Conservation (phyloP, 306 rosid species). For the Vigna unguiculata region DNA sequence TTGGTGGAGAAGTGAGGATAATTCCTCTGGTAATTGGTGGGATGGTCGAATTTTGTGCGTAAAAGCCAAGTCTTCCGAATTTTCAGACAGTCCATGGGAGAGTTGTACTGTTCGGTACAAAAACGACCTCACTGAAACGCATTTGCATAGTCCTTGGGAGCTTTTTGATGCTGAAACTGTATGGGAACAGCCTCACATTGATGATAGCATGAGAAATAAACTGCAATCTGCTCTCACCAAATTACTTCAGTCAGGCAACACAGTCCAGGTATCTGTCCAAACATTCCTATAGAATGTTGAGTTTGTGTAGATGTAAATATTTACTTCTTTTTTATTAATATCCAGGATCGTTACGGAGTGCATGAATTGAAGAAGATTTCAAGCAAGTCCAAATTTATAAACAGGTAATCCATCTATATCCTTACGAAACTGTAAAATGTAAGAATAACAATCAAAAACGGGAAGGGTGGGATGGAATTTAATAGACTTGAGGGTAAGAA, state of each 20-base stretch:
- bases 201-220: slow-evolving; percentile 60
- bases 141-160: slow-evolving; percentile 98
- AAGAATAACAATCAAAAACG: slow-evolving; percentile 13
- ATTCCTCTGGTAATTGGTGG: slow-evolving; percentile 93
- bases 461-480: no score
- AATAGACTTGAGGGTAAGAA: no score
- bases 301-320: slow-evolving; percentile 22
- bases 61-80: slow-evolving; percentile 73
- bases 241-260: slow-evolving; percentile 62
- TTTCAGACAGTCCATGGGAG: slow-evolving; percentile 98
- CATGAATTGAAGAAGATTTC: slow-evolving; percentile 70
- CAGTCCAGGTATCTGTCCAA: slow-evolving; percentile 65
- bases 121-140: slow-evolving; percentile 70
- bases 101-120: slow-evolving; percentile 76
- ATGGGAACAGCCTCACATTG: slow-evolving; percentile 84
- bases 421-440: background rate
- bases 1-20: slow-evolving; percentile 95
- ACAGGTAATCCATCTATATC: slow-evolving; percentile 64
- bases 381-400: slow-evolving; percentile 62
- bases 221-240: slow-evolving; percentile 63
- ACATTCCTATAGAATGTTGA: slow-evolving; percentile 13
- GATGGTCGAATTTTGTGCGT: slow-evolving; percentile 73
- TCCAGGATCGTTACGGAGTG: slow-evolving; percentile 85
- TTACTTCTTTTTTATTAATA: slow-evolving; percentile 44
- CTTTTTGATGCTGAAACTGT: slow-evolving; percentile 73